phyloP scores from a whole-genome alignment of 768 basidiomycete species.

The Mycena sanguinolenta region DNA sequence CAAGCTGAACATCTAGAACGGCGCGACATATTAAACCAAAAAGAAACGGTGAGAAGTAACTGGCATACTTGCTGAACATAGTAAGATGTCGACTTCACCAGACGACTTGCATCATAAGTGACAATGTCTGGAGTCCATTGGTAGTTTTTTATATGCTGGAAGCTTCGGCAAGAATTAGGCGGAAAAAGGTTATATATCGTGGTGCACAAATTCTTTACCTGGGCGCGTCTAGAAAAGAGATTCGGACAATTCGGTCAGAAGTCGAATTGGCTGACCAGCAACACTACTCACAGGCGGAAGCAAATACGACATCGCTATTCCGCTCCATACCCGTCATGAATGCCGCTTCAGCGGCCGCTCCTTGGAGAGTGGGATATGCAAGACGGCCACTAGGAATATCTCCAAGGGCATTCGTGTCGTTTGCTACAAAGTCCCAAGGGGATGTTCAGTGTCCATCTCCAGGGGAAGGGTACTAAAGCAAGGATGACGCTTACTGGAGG shows the following conservation, averaged over 20 bases:
- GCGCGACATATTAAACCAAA: slow-evolving; percentile 4
- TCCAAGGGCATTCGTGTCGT: slow-evolving; percentile 45
- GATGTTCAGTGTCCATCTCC: too few relatives aligned
- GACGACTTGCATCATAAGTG: slow-evolving; percentile 51
- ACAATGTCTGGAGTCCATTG: slow-evolving; percentile 57
- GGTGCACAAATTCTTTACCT: slow-evolving; percentile 31
- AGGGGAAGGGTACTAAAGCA: too few relatives aligned
- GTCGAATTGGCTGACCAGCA: neutral
- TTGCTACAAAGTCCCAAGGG: slow-evolving; percentile 48
- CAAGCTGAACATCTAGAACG: slow-evolving; percentile 50
- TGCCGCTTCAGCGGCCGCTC: slow-evolving; percentile 65
- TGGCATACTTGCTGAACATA: slow-evolving; percentile 51
- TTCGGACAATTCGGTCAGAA: slow-evolving; percentile 2
- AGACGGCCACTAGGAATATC: slow-evolving; percentile 46
- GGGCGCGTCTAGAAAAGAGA: slow-evolving; percentile 42
- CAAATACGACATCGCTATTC: slow-evolving; percentile 72
- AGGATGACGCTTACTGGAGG: slow-evolving; percentile 50
- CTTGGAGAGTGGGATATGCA: slow-evolving; percentile 51
- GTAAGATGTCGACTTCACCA: slow-evolving; percentile 54
- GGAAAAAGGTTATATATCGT: neutral
- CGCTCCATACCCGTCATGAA: slow-evolving; percentile 74
- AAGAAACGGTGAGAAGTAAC: neutral
- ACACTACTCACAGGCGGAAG: slow-evolving; percentile 56
- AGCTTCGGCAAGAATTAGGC: slow-evolving; percentile 33
- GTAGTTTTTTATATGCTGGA: slow-evolving; percentile 52